Percentiles rank a stretch among this genome's conserved stretches.
Conservation (phyloP, 306 rosid species). For the Hylodesmum podocarpum region DNA sequence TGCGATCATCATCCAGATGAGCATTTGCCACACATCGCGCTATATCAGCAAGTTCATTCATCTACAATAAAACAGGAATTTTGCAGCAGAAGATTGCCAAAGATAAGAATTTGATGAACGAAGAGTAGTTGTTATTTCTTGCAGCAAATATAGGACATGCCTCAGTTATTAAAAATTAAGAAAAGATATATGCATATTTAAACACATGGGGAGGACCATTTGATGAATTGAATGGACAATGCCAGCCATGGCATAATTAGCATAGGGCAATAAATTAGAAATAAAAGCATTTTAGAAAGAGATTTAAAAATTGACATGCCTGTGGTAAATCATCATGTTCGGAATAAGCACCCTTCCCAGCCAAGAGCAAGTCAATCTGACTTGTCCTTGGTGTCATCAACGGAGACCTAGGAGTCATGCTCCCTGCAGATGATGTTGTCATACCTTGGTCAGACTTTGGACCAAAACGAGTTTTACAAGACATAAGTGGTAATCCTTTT, state of each 20-base stretch:
- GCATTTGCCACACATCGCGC: slow-evolving; percentile 88
- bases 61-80: slow-evolving; percentile 49
- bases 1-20: slow-evolving; percentile 77
- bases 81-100: not conserved
- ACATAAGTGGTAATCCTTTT: slow-evolving; percentile 88
- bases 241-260: slow-evolving; percentile 8
- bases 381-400: slow-evolving; percentile 92
- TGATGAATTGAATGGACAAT: slow-evolving; percentile 7
- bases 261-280: slow-evolving; percentile 4
- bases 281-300: not conserved
- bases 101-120: not conserved
- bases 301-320: slow-evolving; percentile 47
- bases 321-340: slow-evolving; percentile 95
- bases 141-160: not conserved
- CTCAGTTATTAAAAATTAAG: not conserved
- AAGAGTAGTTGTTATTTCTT: not conserved
- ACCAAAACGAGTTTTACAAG: slow-evolving; percentile 97
- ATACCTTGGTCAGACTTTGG: slow-evolving; percentile 99
- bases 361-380: slow-evolving; percentile 89
- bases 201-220: slow-evolving; percentile 4
- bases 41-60: slow-evolving; percentile 93
- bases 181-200: not conserved
- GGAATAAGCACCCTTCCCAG: slow-evolving; percentile 89
- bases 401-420: slow-evolving; percentile 99
- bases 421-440: slow-evolving; percentile 97